These are phyloP conservation scores for Goffeauzyma gilvescens DNA, from an alignment of 768 basidiomycete genomes.

Conservation along the genomic window DNA sequence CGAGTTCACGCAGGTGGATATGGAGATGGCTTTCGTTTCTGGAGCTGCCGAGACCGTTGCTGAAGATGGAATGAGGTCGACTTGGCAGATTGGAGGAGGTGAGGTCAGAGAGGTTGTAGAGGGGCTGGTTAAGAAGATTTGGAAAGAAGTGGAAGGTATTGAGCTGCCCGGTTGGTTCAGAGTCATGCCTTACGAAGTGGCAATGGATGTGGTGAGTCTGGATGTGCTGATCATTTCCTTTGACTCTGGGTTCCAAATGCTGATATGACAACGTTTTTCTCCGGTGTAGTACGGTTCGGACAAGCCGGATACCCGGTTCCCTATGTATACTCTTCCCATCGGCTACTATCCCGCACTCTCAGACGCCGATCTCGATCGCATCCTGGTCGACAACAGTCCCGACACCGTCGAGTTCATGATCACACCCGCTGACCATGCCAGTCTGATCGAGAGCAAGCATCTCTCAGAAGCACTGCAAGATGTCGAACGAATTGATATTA, in stretches of 20 bases:
- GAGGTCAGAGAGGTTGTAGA: conserved; percentile 69
- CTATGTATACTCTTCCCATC: conserved; percentile 38
- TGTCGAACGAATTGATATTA: conserved; percentile 26
- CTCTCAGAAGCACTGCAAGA: conserved; percentile 6
- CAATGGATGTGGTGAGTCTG: conserved; percentile 60
- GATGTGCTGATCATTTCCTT: not conserved
- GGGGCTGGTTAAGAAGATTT: conserved; percentile 51
- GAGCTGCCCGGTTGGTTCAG: conserved; percentile 46
- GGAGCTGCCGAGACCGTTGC: conserved; percentile 40
- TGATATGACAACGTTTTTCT: conserved; percentile 12
- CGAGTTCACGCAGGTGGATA: conserved; percentile 89
- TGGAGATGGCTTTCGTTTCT: conserved; percentile 87
- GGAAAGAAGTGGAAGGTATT: conserved; percentile 50
- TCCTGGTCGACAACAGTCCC: conserved; percentile 24
- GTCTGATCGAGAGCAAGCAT: conserved; percentile 10
- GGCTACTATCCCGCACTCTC: conserved; percentile 28
- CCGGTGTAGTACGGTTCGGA: conserved; percentile 62
- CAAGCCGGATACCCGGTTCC: conserved; percentile 81
- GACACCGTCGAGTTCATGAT: conserved; percentile 30
- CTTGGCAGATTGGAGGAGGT: conserved; percentile 68
- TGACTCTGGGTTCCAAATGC: too few relatives aligned
- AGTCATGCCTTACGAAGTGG: conserved; percentile 74
- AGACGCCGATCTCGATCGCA: conserved; percentile 26
- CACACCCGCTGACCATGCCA: conserved; percentile 18
- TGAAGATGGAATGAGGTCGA: conserved; percentile 15